phyloP scores from a whole-genome alignment of 208 protist genomes.

The Vickermania ingenoplastis region DNA sequence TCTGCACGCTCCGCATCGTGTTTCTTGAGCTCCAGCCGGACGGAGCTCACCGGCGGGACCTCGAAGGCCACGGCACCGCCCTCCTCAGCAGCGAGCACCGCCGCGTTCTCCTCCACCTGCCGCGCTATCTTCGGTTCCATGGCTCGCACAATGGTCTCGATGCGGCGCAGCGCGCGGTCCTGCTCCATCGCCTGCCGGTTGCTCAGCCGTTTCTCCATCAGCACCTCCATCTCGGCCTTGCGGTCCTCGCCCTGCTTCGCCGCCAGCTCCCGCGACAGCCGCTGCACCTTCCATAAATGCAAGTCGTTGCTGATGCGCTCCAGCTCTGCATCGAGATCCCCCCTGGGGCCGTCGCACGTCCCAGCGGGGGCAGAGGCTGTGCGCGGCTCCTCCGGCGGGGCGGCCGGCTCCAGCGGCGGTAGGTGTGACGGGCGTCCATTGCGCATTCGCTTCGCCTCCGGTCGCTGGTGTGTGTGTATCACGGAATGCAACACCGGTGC shows the following conservation, averaged over 20 bases:
- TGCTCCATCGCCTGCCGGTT: conserved; percentile 25
- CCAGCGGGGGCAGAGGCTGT: background rate
- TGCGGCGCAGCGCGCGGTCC: conserved; percentile 42
- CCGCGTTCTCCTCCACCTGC: conserved; percentile 6
- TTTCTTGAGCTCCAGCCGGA: background rate
- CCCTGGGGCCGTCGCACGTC: background rate
- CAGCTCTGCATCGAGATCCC: conserved; percentile 21
- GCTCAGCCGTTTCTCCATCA: conserved; percentile 31
- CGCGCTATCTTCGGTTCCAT: conserved; percentile 19
- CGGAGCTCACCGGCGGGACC: conserved; percentile 1
- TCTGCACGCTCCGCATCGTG: conserved; percentile 12
- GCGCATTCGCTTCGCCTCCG: background rate
- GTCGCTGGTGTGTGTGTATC: conserved; percentile 11
- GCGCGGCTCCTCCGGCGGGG: background rate
- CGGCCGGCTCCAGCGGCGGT: background rate
- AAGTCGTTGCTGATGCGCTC: conserved; percentile 13
- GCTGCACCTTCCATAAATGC: conserved; percentile 19
- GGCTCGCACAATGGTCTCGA: conserved; percentile 21
- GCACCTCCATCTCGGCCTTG: conserved; percentile 11
- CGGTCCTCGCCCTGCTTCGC: background rate
- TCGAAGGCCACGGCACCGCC: background rate
- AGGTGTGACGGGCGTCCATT: background rate
- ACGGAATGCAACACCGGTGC: conserved; percentile 19
- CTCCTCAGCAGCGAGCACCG: background rate
- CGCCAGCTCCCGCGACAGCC: conserved; percentile 14